Percentiles rank a stretch among this genome's conserved stretches.
Conservation (phyloP, 352 stramenopile species). For the Phytophthora sp. region DNA sequence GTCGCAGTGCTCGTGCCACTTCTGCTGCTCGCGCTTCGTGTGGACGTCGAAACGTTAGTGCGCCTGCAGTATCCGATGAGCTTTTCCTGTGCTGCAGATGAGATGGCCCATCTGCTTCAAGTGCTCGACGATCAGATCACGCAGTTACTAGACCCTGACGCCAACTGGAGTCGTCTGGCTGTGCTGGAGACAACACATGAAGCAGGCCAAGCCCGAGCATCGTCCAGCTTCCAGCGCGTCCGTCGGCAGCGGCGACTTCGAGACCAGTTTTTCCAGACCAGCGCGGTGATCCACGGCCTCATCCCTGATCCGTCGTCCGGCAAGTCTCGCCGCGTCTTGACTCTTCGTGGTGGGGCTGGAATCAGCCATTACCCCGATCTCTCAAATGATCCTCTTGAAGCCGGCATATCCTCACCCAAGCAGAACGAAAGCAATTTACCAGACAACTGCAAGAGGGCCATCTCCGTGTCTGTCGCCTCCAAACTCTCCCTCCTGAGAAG, state of each 20-base stretch:
- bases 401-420: neutral
- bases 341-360: constrained; percentile 49
- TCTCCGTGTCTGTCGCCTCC: constrained; percentile 14
- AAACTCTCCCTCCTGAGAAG: constrained; percentile 30
- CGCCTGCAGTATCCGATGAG: constrained; percentile 66
- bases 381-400: neutral
- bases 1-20: constrained; percentile 53
- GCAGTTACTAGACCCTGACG: constrained; percentile 58
- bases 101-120: constrained; percentile 52
- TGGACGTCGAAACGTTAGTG: constrained; percentile 67
- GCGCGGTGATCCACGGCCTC: constrained; percentile 56
- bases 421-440: neutral
- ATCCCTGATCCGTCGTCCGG: constrained; percentile 57
- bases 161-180: constrained; percentile 57
- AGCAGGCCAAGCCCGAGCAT: constrained; percentile 46
- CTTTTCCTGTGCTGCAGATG: constrained; percentile 40
- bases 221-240: constrained; percentile 46
- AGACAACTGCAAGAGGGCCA: neutral
- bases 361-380: constrained; percentile 51
- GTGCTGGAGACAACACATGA: constrained; percentile 70
- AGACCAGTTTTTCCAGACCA: constrained; percentile 72
- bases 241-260: constrained; percentile 49
- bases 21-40: constrained; percentile 60
- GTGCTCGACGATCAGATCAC: constrained; percentile 50
- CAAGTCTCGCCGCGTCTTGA: constrained; percentile 61